These are phyloP conservation scores for Candolleomyces eurysporus DNA, from an alignment of 768 basidiomycete species.

Conservation along the genomic window DNA sequence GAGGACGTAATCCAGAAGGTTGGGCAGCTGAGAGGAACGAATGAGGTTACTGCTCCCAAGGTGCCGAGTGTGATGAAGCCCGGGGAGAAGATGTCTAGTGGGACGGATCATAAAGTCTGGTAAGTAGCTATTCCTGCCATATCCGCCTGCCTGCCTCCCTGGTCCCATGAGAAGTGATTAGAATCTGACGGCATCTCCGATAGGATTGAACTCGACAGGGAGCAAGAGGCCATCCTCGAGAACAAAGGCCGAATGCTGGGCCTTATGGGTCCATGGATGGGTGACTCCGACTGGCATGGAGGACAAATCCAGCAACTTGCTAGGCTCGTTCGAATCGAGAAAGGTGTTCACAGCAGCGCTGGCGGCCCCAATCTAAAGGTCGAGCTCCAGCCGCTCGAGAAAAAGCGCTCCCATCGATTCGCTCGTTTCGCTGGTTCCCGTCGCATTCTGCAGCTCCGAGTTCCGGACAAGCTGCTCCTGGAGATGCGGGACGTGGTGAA, in stretches of 20 bases:
- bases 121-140: conserved; percentile 16
- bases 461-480: conserved; percentile 39
- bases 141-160: background rate
- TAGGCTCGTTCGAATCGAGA: conserved; percentile 28
- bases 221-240: conserved; percentile 61
- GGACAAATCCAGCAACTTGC: conserved; percentile 64
- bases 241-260: conserved; percentile 58
- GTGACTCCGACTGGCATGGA: conserved; percentile 59
- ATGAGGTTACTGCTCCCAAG: conserved; percentile 27
- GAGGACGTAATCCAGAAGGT: conserved; percentile 29
- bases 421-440: conserved; percentile 66
- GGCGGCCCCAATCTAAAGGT: conserved; percentile 29
- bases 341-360: background rate
- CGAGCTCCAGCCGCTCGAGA: conserved; percentile 55
- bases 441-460: conserved; percentile 54
- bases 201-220: conserved; percentile 61
- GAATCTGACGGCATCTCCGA: background rate
- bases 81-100: conserved; percentile 1
- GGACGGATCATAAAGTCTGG: conserved; percentile 31
- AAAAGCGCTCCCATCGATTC: conserved; percentile 60
- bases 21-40: conserved; percentile 25
- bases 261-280: conserved; percentile 52
- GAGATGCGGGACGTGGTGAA: conserved; percentile 31
- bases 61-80: conserved; percentile 28
- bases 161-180: background rate